Conservation (phyloP, 2,329 filamentous ascomycete species). For the Diplodia corticola region DNA sequence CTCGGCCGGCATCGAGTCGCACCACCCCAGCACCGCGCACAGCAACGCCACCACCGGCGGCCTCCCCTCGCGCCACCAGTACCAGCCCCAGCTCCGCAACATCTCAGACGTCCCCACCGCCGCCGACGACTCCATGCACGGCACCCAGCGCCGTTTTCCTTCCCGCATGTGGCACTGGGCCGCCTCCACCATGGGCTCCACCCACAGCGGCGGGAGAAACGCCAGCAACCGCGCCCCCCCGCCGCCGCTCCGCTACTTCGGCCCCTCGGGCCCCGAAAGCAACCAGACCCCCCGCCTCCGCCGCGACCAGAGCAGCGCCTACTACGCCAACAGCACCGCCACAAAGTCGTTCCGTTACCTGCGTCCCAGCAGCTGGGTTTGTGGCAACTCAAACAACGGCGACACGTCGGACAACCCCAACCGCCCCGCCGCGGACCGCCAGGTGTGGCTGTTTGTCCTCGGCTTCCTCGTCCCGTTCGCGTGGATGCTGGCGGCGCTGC, state of each 20-base stretch:
- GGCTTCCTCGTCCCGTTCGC: slow-evolving; percentile 17
- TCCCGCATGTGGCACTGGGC: not conserved
- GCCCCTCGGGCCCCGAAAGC: not conserved
- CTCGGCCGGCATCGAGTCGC: slow-evolving; percentile 15
- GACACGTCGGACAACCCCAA: not conserved
- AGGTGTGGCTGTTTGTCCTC: slow-evolving; percentile 14
- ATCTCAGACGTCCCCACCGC: slow-evolving; percentile 1
- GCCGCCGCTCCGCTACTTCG: not conserved
- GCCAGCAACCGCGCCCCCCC: not conserved
- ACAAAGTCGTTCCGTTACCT: slow-evolving; percentile 5
- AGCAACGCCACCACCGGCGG: not conserved
- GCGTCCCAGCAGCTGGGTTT: not conserved
- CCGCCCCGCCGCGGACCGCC: not conserved
- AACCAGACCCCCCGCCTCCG: not conserved
- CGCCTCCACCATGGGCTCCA: not conserved
- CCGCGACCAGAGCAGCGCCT: slow-evolving; percentile 7
- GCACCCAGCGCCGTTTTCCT: not conserved
- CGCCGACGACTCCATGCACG: not conserved
- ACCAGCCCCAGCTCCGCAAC: not conserved
- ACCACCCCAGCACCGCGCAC: slow-evolving; percentile 10
- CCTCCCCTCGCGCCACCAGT: not conserved
- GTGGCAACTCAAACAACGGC: not conserved
- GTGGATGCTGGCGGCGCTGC: slow-evolving; percentile 19
- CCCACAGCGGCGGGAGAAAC: not conserved
- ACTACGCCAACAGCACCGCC: not conserved